Base-by-base conservation (phyloP, 129 eudicot species). In the Pittosporum tobira region DNA sequence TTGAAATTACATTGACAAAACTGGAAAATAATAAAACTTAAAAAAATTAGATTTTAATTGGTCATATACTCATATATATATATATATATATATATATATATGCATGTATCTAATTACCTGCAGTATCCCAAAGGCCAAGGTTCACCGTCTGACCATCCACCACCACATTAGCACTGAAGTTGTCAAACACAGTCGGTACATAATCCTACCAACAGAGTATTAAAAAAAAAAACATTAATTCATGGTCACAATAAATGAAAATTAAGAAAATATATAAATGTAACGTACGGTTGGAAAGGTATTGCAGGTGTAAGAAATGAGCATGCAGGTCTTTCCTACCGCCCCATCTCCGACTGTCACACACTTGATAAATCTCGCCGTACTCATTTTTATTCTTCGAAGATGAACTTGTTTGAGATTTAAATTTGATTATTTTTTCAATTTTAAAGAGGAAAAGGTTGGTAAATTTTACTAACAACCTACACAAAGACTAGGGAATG, bases 291-390 rank as follows among this genome's bases (percentile, higher is more conserved):
- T 71, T 1, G 85, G 94, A 28, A 84, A 84, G 13, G 80, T 74
- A 58, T 84, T 79, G 75, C 81, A 76, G 0, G 87, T 79, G 71
- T 83, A 83, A n/a, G 91, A 83, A 50, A 84, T 78, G 51, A 84
- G 94, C 94, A 84, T 67, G 71, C 88, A 84, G 0, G 94, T 84
- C 59, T 84, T 84, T 18, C 94, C 94, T 0, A 84, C 94, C 3
- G 88, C 94, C 22, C 94, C 94, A 56, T 84, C 94, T 40, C 94
- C 94, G 0, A 84, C 85, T 1, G 88, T 84, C n/a, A 84, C 94
- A 54, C 94, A 84, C 64, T 84, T 84, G 69, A 84, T 75, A 51
- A 84, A 84, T 63, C 80, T 81, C 1, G 84, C 72, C 0, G 75
- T 71, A 31, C 30, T 66, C 85, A 79, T 75, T 61, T 62, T 34